phyloP scores from a whole-genome alignment of 2,329 filamentous ascomycete species.

The Xylaria hypoxylon region DNA sequence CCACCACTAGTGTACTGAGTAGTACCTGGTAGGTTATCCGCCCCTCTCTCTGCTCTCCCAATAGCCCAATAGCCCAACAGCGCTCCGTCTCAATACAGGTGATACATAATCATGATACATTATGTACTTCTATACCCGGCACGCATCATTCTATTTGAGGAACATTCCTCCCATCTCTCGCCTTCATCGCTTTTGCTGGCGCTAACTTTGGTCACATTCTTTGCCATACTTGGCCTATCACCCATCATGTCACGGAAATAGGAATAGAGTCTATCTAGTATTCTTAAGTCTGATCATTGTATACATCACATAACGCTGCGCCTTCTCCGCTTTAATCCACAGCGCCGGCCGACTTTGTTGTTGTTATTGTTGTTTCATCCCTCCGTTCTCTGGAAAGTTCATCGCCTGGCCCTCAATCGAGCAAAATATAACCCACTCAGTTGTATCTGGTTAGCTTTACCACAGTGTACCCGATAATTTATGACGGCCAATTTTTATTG shows the following conservation, averaged over 20 bases:
- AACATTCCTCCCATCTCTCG: conserved; percentile 27
- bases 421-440: background rate
- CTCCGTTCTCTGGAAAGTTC: conserved; percentile 17
- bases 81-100: conserved; percentile 1
- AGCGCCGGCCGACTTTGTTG: conserved; percentile 13
- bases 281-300: background rate
- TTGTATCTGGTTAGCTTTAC: background rate
- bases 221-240: conserved; percentile 8
- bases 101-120: background rate
- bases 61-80: background rate
- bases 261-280: conserved; percentile 3
- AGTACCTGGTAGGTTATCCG: background rate
- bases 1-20: conserved; percentile 1
- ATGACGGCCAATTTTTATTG: background rate
- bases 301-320: conserved; percentile 14
- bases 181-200: conserved; percentile 24
- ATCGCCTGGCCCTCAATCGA: conserved; percentile 5
- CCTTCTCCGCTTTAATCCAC: conserved; percentile 20
- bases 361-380: conserved; percentile 22
- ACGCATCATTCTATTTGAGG: conserved; percentile 32
- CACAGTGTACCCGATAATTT: background rate
- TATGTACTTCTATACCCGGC: conserved; percentile 2
- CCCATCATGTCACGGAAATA: background rate
- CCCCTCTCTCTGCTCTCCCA: background rate
- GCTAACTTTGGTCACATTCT: conserved; percentile 22